phyloP scores from a whole-genome alignment of 1,139 yeast species.

The Lodderomyces oxycetoniae region DNA sequence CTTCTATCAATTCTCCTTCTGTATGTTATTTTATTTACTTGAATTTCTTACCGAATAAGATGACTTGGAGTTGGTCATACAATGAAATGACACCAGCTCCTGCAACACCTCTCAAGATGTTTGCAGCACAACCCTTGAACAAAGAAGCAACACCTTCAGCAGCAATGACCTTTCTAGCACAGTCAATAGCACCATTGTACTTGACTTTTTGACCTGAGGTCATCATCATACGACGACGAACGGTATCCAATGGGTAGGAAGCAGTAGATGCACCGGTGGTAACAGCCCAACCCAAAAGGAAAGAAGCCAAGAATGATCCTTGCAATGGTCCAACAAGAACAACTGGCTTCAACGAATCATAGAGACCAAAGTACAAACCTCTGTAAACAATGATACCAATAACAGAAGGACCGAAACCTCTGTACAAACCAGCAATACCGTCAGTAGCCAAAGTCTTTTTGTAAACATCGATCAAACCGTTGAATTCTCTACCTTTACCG shows the following conservation, averaged over 20 bases:
- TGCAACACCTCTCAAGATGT: constrained; percentile 56
- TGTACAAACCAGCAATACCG: constrained; percentile 55
- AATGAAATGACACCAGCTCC: constrained; percentile 54
- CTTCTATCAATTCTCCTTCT: background rate
- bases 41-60: constrained; percentile 49
- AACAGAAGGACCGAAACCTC: constrained; percentile 56
- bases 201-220: constrained; percentile 53
- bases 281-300: constrained; percentile 53
- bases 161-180: constrained; percentile 46
- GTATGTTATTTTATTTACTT: constrained; percentile 15
- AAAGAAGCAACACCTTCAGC: constrained; percentile 49
- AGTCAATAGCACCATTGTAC: constrained; percentile 49
- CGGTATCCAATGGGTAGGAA: constrained; percentile 52
- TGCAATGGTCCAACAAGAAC: constrained; percentile 52
- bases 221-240: constrained; percentile 58
- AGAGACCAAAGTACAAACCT: constrained; percentile 54
- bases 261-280: constrained; percentile 54
- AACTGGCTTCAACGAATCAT: constrained; percentile 52
- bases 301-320: constrained; percentile 52
- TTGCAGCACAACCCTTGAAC: constrained; percentile 55
- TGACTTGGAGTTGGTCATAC: constrained; percentile 50
- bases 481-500: constrained; percentile 43
- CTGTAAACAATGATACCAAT: constrained; percentile 52
- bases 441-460: constrained; percentile 51
- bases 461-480: constrained; percentile 52